Conservation (phyloP, 23 red algal species). For the Pyropia yezoensis region DNA sequence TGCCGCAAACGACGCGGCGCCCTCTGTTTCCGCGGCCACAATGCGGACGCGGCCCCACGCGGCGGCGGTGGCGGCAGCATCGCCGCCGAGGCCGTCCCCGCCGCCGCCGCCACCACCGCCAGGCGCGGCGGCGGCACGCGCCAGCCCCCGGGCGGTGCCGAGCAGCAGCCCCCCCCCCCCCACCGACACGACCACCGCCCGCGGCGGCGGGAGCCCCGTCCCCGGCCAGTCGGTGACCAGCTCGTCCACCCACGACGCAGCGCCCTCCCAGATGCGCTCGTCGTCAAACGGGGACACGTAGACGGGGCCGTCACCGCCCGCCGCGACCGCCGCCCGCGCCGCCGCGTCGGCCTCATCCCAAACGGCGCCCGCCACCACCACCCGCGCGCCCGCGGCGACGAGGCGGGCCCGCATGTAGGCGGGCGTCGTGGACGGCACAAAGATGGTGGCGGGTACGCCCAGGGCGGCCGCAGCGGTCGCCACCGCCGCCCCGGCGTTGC, state of each 20-base stretch:
- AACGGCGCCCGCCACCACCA: conserved; percentile 54
- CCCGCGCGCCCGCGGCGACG: conserved; percentile 37
- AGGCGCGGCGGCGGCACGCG: not conserved
- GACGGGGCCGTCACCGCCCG: conserved; percentile 10
- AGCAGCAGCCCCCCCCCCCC: conserved; percentile 86
- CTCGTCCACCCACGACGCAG: conserved; percentile 64
- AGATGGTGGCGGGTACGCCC: conserved; percentile 42
- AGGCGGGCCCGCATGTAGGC: conserved; percentile 57
- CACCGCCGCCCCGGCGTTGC: conserved; percentile 75
- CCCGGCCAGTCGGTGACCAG: conserved; percentile 28
- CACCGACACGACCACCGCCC: conserved; percentile 41
- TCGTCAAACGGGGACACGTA: conserved; percentile 84
- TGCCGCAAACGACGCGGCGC: conserved; percentile 69
- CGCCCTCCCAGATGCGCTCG: conserved; percentile 52
- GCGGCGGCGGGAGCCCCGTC: conserved; percentile 2
- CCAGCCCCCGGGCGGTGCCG: conserved; percentile 47
- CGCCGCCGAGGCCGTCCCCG: too few relatives aligned
- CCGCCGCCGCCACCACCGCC: too few relatives aligned
- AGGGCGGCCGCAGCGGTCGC: conserved; percentile 35
- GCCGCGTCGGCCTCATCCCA: conserved; percentile 70
- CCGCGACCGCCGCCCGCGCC: conserved; percentile 31
- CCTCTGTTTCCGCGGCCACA: conserved; percentile 61
- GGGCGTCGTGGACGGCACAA: conserved; percentile 74
- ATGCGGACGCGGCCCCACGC: conserved; percentile 52
- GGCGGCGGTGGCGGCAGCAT: too few relatives aligned